A percentile compares a stretch with the other conserved stretches of the same genome.
These are phyloP conservation scores for Saccharomycopsis babjevae DNA, from an alignment of 805 yeast genomes.

Conservation along the genomic window DNA sequence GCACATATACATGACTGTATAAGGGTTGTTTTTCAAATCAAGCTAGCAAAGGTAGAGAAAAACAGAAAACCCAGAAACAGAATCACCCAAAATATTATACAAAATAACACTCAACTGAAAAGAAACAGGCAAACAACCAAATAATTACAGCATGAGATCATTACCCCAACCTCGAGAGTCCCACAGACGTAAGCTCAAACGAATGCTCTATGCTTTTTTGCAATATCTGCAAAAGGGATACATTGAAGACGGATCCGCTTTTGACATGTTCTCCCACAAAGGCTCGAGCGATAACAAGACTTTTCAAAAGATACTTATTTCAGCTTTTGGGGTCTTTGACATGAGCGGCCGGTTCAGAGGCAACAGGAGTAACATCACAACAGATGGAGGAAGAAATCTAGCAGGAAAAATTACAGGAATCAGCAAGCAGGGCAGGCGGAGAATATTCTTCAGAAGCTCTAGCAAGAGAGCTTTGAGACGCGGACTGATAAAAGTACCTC, in stretches of 20 bases:
- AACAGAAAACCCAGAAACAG: no score
- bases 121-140: not conserved
- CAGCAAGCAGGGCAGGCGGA: not conserved
- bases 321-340: not conserved
- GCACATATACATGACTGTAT: no score
- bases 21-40: no score
- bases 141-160: constrained; percentile 2
- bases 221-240: constrained; percentile 9
- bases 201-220: constrained; percentile 1
- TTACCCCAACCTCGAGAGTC: constrained; percentile 8
- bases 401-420: not conserved
- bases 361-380: not conserved
- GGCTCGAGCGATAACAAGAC: not conserved
- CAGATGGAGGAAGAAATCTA: not conserved
- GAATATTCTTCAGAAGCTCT: not conserved
- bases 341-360: not conserved
- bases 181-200: not conserved
- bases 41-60: no score
- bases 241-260: constrained; percentile 6
- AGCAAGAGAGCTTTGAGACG: not conserved
- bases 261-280: not conserved
- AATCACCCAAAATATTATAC: not conserved
- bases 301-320: not conserved
- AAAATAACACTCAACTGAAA: not conserved
- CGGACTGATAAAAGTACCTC: not conserved